Conservation (phyloP, 305 asterid genomes). For the Fraxinus sp. region DNA sequence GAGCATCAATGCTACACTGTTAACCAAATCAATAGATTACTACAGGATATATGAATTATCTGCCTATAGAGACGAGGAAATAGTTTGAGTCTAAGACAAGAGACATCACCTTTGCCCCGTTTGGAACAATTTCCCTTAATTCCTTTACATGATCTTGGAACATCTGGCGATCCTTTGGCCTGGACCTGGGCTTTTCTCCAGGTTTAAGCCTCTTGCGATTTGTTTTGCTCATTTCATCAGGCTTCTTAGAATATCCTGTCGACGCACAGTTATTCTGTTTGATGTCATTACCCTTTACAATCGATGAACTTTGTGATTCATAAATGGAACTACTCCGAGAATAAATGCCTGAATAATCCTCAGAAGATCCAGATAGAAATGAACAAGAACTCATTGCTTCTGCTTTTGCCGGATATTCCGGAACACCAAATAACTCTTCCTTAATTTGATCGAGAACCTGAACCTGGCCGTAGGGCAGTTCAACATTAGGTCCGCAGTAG, state of each 20-base stretch:
- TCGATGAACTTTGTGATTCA: slow-evolving; percentile 59
- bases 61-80: not conserved
- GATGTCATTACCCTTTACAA: slow-evolving; percentile 36
- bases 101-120: slow-evolving; percentile 62
- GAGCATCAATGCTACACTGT: slow-evolving; percentile 26
- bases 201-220: slow-evolving; percentile 72
- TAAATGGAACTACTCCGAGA: slow-evolving; percentile 53
- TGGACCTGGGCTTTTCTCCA: slow-evolving; percentile 72
- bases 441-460: slow-evolving; percentile 33
- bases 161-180: slow-evolving; percentile 91
- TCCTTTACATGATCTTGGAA: slow-evolving; percentile 87
- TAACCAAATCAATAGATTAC: slow-evolving; percentile 15
- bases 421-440: slow-evolving; percentile 51
- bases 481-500: slow-evolving; percentile 23
- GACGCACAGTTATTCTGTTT: slow-evolving; percentile 45
- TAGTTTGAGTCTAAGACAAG: not conserved
- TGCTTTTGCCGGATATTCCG: slow-evolving; percentile 37
- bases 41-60: not conserved
- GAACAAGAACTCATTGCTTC: slow-evolving; percentile 34
- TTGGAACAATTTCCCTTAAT: slow-evolving; percentile 73
- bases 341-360: slow-evolving; percentile 36
- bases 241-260: slow-evolving; percentile 49
- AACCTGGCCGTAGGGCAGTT: slow-evolving; percentile 28
- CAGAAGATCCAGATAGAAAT: slow-evolving; percentile 32
- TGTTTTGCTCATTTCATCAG: slow-evolving; percentile 41